Percentiles rank a stretch among this genome's conserved stretches.
Evolutionary conservation across 2,329 filamentous ascomycete genomes (phyloP).

Genomic region (Triangularia verruculosa): DNA sequence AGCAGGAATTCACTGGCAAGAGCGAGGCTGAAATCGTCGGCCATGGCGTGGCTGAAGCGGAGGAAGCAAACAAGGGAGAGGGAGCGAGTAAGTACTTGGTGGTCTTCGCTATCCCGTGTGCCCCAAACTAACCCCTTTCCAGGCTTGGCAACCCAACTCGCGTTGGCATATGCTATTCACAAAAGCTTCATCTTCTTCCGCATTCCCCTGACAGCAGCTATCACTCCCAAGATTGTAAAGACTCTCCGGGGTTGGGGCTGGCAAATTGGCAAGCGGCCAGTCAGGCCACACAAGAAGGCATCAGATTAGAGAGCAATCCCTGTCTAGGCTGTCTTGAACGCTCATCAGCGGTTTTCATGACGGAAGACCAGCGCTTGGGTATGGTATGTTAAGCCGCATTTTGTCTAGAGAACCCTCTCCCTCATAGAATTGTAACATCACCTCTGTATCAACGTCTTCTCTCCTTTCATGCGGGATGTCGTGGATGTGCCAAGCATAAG

Average conservation of each 20-base stretch:
- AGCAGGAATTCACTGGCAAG: constrained; percentile 13
- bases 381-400: background rate
- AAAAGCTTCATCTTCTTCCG: constrained; percentile 96
- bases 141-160: constrained; percentile 76
- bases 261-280: constrained; percentile 75
- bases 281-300: constrained; percentile 14
- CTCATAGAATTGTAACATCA: background rate
- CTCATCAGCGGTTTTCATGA: background rate
- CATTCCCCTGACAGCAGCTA: constrained; percentile 85
- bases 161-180: constrained; percentile 93
- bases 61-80: constrained; percentile 53
- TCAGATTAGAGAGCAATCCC: background rate
- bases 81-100: constrained; percentile 67
- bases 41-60: constrained; percentile 63
- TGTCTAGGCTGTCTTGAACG: background rate
- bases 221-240: constrained; percentile 94
- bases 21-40: constrained; percentile 14
- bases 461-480: background rate
- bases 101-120: background rate
- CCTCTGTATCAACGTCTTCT: background rate
- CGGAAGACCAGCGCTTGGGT: background rate
- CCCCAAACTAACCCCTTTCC: constrained; percentile 13
- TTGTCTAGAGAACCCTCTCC: background rate
- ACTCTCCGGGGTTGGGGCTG: constrained; percentile 84
- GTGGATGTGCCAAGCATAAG: background rate